phyloP scores from a whole-genome alignment of 768 basidiomycete species.

The Macrolepiota fuliginosa region DNA sequence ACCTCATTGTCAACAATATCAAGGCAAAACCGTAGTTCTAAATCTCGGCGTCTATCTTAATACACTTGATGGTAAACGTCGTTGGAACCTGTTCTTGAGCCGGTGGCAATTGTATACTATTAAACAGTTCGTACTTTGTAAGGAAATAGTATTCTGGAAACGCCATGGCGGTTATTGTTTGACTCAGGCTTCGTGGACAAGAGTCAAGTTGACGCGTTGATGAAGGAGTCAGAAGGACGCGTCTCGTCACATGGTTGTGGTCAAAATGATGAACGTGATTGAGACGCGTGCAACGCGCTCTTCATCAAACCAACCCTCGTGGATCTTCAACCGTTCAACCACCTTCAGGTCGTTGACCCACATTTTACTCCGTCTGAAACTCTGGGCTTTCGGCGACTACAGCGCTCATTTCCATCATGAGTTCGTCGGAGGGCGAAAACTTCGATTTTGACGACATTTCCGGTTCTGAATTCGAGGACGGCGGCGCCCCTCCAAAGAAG shows the following conservation, averaged over 20 bases:
- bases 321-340: not conserved
- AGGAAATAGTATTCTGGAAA: not conserved
- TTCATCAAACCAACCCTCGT: not conserved
- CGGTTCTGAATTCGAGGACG: conserved; percentile 61
- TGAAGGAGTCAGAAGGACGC: not conserved
- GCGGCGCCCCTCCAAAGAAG: conserved; percentile 64
- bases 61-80: not conserved
- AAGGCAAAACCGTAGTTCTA: conserved; percentile 48
- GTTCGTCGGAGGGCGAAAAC: conserved; percentile 70
- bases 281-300: conserved; percentile 5
- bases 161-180: not conserved
- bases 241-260: conserved; percentile 4
- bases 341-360: not conserved
- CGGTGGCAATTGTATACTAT: not conserved
- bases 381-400: not conserved
- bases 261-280: conserved; percentile 1
- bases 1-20: conserved; percentile 72
- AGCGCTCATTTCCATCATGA: conserved; percentile 46
- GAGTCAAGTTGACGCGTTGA: not conserved
- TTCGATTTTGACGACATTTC: conserved; percentile 61
- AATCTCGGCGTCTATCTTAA: not conserved
- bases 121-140: not conserved
- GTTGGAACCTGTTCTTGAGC: not conserved
- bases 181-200: not conserved
- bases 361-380: not conserved